Percentiles rank a stretch among this genome's conserved stretches.
phyloP scores from a whole-genome alignment of 2,329 filamentous ascomycete genomes.

The Zymoseptoria crescenta region DNA sequence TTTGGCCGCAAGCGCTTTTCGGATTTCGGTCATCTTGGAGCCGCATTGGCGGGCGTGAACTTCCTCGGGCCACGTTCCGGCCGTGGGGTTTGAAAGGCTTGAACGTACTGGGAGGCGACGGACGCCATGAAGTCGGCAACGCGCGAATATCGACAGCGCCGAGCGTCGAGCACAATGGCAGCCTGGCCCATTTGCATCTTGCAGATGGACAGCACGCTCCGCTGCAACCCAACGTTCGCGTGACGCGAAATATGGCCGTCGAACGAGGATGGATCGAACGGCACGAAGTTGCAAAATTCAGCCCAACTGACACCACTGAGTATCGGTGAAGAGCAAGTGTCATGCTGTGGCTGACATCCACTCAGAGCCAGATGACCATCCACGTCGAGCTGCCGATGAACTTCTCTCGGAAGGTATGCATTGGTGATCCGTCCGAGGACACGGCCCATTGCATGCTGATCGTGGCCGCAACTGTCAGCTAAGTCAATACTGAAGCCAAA shows the following conservation, averaged over 20 bases:
- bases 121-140: neutral
- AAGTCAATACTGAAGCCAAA: no score
- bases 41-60: constrained; percentile 21
- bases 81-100: neutral
- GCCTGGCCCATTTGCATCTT: neutral
- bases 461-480: no score
- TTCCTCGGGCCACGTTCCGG: constrained; percentile 8
- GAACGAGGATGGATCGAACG: neutral
- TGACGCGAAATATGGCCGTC: neutral
- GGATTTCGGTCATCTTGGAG: constrained; percentile 30
- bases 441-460: no score
- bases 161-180: neutral
- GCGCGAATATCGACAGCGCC: neutral
- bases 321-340: neutral
- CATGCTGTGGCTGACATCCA: neutral
- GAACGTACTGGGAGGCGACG: neutral
- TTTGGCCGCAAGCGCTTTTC: constrained; percentile 28
- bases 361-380: neutral
- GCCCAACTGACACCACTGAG: neutral
- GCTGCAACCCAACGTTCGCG: neutral
- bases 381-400: neutral
- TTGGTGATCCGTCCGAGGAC: neutral
- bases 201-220: neutral
- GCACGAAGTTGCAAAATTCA: neutral
- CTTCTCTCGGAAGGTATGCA: neutral